These are phyloP conservation scores for Alternaria viburni DNA, from an alignment of 2,329 filamentous ascomycete genomes.

Conservation along the genomic window DNA sequence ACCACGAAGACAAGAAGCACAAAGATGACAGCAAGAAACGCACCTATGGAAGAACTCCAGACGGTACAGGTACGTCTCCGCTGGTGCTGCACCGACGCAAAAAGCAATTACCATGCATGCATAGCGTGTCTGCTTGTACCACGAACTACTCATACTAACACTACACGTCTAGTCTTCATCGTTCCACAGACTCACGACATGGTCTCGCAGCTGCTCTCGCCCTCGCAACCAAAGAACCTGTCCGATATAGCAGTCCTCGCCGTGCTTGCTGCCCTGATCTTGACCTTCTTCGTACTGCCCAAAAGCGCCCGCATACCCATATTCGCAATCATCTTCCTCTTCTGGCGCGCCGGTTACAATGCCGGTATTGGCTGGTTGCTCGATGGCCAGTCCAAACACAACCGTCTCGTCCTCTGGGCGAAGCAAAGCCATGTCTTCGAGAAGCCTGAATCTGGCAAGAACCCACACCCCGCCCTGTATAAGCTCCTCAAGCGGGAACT, in stretches of 20 bases:
- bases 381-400: constrained; percentile 87
- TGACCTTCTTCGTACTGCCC: constrained; percentile 76
- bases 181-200: constrained; percentile 98
- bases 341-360: constrained; percentile 94
- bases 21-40: constrained; percentile 67
- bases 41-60: constrained; percentile 89
- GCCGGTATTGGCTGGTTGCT: constrained; percentile 90
- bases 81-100: not conserved
- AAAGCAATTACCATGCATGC: not conserved
- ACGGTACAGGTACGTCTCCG: constrained; percentile 77
- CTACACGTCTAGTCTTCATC: constrained; percentile 74
- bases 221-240: constrained; percentile 91
- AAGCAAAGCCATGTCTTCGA: constrained; percentile 86
- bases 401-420: constrained; percentile 85
- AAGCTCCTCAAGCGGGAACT: constrained; percentile 84
- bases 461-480: constrained; percentile 83
- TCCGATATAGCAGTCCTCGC: constrained; percentile 82
- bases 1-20: constrained; percentile 54
- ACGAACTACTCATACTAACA: constrained; percentile 23
- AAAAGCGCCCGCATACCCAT: constrained; percentile 71
- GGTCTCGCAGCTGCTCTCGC: constrained; percentile 96
- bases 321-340: constrained; percentile 84
- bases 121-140: not conserved
- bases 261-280: constrained; percentile 77
- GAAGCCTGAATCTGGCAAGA: constrained; percentile 77